These are phyloP conservation scores for Coriaria nepalensis DNA, from an alignment of 306 rosid species.

Conservation along the genomic window DNA sequence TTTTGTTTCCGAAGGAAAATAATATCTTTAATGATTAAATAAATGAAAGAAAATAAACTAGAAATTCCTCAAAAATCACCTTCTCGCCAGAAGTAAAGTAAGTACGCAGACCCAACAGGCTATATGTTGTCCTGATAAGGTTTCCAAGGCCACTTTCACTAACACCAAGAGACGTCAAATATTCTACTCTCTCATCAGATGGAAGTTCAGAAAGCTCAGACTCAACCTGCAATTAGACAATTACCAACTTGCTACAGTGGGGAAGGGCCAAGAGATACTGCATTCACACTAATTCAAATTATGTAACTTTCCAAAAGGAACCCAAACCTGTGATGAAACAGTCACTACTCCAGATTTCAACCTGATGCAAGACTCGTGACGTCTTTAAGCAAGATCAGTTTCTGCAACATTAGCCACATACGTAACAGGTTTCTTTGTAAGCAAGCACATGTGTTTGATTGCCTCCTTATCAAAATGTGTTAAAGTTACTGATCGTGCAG, in stretches of 20 bases:
- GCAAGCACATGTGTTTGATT: slow-evolving; percentile 73
- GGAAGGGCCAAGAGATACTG: background rate
- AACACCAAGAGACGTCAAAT: slow-evolving; percentile 81
- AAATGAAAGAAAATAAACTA: slow-evolving; percentile 6
- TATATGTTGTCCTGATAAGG: slow-evolving; percentile 80
- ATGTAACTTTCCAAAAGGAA: background rate
- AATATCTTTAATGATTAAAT: slow-evolving; percentile 9
- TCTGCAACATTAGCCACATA: slow-evolving; percentile 94
- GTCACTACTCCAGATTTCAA: slow-evolving; percentile 75
- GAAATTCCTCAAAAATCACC: slow-evolving; percentile 29
- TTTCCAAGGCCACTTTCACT: slow-evolving; percentile 91
- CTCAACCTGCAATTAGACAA: slow-evolving; percentile 63
- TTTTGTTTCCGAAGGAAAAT: slow-evolving; percentile 58
- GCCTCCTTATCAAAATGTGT: slow-evolving; percentile 68
- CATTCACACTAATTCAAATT: background rate
- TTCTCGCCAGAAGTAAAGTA: slow-evolving; percentile 96
- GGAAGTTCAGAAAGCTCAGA: slow-evolving; percentile 87
- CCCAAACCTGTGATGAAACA: slow-evolving; percentile 80
- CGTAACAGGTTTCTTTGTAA: slow-evolving; percentile 80
- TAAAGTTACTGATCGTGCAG: slow-evolving; percentile 80
- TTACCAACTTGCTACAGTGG: slow-evolving; percentile 1
- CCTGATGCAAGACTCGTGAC: slow-evolving; percentile 59
- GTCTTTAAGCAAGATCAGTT: slow-evolving; percentile 67
- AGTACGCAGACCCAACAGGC: slow-evolving; percentile 70
- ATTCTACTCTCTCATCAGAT: slow-evolving; percentile 73